Percentiles rank a stretch among this genome's conserved stretches.
Conservation (phyloP, 2,329 filamentous ascomycete species). For the Chaetoscypha palmicola region DNA sequence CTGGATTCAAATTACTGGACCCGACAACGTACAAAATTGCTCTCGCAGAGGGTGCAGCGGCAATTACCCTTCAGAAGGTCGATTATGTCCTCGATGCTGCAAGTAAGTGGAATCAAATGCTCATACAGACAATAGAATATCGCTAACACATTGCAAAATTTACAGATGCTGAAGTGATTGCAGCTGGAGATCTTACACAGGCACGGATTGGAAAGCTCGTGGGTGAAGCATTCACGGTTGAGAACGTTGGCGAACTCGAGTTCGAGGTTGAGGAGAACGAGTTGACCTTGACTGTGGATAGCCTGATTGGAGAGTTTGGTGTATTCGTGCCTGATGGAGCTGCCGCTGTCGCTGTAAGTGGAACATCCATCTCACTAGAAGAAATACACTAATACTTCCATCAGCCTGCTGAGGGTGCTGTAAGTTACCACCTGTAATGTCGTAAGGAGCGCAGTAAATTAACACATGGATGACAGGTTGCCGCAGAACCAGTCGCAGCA, state of each 20-base stretch:
- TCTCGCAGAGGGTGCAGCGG: constrained; percentile 28
- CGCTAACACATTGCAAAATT: not conserved
- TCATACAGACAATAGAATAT: not conserved
- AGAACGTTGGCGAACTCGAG: constrained; percentile 35
- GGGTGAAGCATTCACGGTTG: constrained; percentile 33
- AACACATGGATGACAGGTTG: too few species aligned
- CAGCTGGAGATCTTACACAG: constrained; percentile 31
- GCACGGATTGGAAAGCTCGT: constrained; percentile 34
- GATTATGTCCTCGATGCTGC: constrained; percentile 35
- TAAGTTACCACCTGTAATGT: too few species aligned
- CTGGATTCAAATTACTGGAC: constrained; percentile 35
- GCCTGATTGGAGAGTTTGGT: constrained; percentile 22
- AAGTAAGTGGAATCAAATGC: constrained; percentile 25
- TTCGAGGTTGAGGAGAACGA: constrained; percentile 39
- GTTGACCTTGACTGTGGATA: constrained; percentile 17
- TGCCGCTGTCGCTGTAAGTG: too few species aligned
- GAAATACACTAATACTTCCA: too few species aligned
- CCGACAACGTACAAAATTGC: constrained; percentile 33
- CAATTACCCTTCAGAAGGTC: constrained; percentile 34
- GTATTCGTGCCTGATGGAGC: constrained; percentile 2
- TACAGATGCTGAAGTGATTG: constrained; percentile 22
- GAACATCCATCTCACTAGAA: too few species aligned
- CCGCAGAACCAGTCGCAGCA: too few species aligned
- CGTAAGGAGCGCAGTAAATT: too few species aligned
- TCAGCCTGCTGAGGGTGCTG: too few species aligned